Evolutionary conservation across 495 filamentous ascomycete genomes (phyloP), one percentile per base, ranked within the genome.

Genomic region (Talaromyces ruber): DNA sequence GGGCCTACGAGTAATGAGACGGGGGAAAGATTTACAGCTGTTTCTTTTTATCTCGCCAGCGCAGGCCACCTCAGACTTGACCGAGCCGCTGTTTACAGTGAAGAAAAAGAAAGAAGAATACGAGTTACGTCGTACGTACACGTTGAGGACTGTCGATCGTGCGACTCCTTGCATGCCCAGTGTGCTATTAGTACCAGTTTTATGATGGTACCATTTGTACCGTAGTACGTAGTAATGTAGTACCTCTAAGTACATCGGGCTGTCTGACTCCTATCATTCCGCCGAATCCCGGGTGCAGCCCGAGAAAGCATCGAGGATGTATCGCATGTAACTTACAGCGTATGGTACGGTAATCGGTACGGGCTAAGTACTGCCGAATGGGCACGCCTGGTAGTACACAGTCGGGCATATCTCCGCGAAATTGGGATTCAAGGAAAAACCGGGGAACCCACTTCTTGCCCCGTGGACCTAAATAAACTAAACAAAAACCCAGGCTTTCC

Each of bases 351-450:
- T 37, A 12, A 37, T 37, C 32, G 32, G 32, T 37, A 37, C 32
- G 32, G 32, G 32, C 14, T 12, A 37, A 37, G 11, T 37, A 37
- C 32, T 37, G 32, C 32, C 32, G 32, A 37, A 12, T 12, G 28
- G 28, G 28, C 28, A 29, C 3, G 6, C 28, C 28, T n/a, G 39
- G 4, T 4, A 43, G n/a, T 6, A 18, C 18, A 45, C 39, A 21
- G 12, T 53, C 50, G 50, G 50, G 50, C 50, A 25, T 53, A 53
- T 53, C 50, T 53, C 50, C 50, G 50, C 50, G 50, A 53, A 53
- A 53, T 53, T 51, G 52, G 52, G 26, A 56, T 52, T 52, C 53
- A 56, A 32, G 53, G 53, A 18, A 56, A 56, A 56, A 32, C 53
- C 53, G 28, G 53, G 50, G 50, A 53, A 53, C 50, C 50, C 50